Evolutionary conservation across 306 rosid genomes (phyloP).

Genomic region (Hippophae gyantsensis): DNA sequence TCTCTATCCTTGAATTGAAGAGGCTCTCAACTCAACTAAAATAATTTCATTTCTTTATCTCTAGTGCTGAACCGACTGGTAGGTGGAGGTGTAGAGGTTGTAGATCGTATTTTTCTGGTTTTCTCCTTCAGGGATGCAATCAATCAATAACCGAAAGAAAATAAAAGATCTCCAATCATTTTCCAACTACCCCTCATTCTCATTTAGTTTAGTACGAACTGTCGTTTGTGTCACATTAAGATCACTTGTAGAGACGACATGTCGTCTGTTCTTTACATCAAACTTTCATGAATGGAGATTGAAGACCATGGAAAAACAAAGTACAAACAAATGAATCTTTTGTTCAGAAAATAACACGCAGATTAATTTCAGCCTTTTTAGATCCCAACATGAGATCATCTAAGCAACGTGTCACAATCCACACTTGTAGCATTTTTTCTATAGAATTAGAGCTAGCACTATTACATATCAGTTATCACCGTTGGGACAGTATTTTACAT

Average conservation of each 20-base stretch:
- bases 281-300: no score
- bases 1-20: not conserved
- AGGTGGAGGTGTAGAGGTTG: not conserved
- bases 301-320: no score
- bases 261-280: not conserved
- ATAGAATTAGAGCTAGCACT: no score
- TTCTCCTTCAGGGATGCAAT: not conserved
- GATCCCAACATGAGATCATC: no score
- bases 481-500: no score
- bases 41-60: not conserved
- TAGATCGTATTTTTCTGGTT: not conserved
- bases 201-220: not conserved
- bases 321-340: no score
- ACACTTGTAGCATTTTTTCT: no score
- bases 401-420: no score
- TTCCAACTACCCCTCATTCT: constrained; percentile 11
- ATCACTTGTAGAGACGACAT: not conserved
- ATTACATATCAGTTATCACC: no score
- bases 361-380: no score
- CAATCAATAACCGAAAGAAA: not conserved
- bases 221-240: not conserved
- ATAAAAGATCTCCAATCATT: not conserved
- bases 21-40: not conserved
- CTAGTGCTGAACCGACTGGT: not conserved
- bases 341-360: no score